Percentiles rank a stretch among this genome's conserved stretches.
Evolutionary conservation across 805 yeast genomes (phyloP).

Genomic region (Hanseniaspora jakobsenii): DNA sequence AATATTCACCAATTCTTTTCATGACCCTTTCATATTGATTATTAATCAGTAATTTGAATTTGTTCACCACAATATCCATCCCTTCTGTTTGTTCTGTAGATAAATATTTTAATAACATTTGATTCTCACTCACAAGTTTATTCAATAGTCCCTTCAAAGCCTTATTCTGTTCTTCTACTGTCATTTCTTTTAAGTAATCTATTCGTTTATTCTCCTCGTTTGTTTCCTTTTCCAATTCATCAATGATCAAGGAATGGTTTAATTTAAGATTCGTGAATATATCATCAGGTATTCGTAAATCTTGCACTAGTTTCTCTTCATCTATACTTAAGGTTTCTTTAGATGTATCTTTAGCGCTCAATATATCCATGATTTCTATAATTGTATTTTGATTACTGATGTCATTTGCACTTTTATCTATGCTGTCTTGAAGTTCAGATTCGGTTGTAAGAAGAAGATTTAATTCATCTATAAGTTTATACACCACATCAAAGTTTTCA

Average conservation of each 20-base stretch:
- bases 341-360: not conserved
- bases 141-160: not conserved
- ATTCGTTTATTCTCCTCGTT: no score
- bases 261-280: not conserved
- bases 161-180: not conserved
- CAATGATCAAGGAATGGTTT: not conserved
- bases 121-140: slow-evolving; percentile 3
- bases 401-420: not conserved
- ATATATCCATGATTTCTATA: not conserved
- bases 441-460: slow-evolving; percentile 5
- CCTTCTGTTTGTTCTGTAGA: not conserved
- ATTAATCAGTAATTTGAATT: slow-evolving; percentile 3
- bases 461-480: slow-evolving; percentile 3
- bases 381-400: slow-evolving; percentile 2
- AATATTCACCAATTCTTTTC: not conserved
- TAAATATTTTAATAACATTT: not conserved
- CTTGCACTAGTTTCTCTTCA: not conserved
- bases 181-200: not conserved
- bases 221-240: no score
- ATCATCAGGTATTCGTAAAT: not conserved
- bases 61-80: not conserved
- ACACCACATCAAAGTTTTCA: slow-evolving; percentile 4
- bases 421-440: not conserved
- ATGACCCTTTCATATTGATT: not conserved
- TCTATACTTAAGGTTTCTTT: not conserved